Percentiles rank a stretch among this genome's conserved stretches.
phyloP scores from a whole-genome alignment of 768 basidiomycete species.

The Lentinus brumalis region DNA sequence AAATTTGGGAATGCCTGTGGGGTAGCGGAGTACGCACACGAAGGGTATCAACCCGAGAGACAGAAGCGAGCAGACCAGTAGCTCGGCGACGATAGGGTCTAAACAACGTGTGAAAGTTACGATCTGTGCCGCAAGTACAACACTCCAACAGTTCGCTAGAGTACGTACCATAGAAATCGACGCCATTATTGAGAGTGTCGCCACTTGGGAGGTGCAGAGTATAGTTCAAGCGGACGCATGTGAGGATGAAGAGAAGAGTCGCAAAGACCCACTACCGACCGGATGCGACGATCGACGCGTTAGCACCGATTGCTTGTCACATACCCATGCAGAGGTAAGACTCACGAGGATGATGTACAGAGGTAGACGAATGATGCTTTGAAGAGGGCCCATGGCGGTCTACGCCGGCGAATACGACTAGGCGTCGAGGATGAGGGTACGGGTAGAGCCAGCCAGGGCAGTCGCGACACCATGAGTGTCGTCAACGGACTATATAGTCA shows the following conservation, averaged over 20 bases:
- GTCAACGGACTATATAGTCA: background rate
- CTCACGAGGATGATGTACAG: slow-evolving; percentile 23
- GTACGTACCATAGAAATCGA: slow-evolving; percentile 27
- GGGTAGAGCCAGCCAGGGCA: slow-evolving; percentile 6
- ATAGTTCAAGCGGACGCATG: slow-evolving; percentile 30
- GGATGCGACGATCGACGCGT: background rate
- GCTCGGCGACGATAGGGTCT: slow-evolving; percentile 33
- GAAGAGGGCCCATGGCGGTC: slow-evolving; percentile 21
- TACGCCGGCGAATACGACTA: slow-evolving; percentile 8
- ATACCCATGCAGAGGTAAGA: background rate
- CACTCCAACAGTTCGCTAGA: too few relatives aligned
- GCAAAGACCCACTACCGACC: slow-evolving; percentile 25
- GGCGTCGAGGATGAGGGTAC: background rate
- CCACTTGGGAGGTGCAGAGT: slow-evolving; percentile 29
- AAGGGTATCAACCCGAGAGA: slow-evolving; percentile 22
- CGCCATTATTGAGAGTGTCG: slow-evolving; percentile 32
- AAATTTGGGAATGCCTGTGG: background rate
- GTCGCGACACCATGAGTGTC: background rate
- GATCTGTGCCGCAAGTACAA: background rate
- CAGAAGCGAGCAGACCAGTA: slow-evolving; percentile 30
- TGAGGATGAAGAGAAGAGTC: slow-evolving; percentile 24
- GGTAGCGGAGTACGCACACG: slow-evolving; percentile 22
- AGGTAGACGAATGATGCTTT: slow-evolving; percentile 19
- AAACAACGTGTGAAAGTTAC: background rate
- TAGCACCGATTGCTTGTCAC: background rate